Base-by-base conservation (phyloP, 768 basidiomycete genomes). In the Boletus coccyginus region DNA sequence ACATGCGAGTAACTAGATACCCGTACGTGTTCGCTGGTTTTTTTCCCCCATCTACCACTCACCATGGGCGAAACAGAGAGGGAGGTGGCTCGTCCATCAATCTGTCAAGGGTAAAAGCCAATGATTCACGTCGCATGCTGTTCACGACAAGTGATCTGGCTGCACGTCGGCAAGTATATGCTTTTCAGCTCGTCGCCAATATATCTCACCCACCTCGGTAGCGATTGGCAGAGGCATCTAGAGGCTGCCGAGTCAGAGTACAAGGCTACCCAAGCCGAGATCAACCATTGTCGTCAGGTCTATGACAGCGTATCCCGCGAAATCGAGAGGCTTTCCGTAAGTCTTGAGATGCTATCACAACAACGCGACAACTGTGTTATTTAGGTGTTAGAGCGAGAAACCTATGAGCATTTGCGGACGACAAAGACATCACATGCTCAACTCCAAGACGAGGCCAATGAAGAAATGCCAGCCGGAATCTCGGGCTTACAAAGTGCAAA, bases 391-490 rank as follows among this genome's bases (percentile, higher is more conserved):
- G 70, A 66, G 50, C 68, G 53, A 45, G 50, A 41, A 14, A 57
- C 66, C 43, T 38, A 65, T 17, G 72, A 69, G 13, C 50, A n/a
- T 27, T 55, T 68, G 52, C 65, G 71, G 38, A 46, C 46, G 7
- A 74, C 77, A 32, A 83, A 76, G 65, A 35, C 57, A 8, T 62
- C 58, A 2, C 69, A 81, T 40, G 62, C 65, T 32, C 70, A 71
- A 21, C 65, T 88, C 17, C 81, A 86, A 58, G 73, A 79, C 36
- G 86, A 88, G 58, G 78, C 79, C 13, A 88, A 87, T 54, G 86
- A 89, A 19, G 87, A 88, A 13, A 73, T 87, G 67, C 86, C 88
- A 2, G 81, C 81, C 8, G 79, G 81, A 61, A 75, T 89, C n/a
- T 74, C 79, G 21, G 80, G 78, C 14, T 72, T 89, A 14, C 75